A percentile compares a stretch with the other conserved stretches of the same genome.
Conservation (phyloP, 2,329 filamentous ascomycete species). For the Fusarium sp. region DNA sequence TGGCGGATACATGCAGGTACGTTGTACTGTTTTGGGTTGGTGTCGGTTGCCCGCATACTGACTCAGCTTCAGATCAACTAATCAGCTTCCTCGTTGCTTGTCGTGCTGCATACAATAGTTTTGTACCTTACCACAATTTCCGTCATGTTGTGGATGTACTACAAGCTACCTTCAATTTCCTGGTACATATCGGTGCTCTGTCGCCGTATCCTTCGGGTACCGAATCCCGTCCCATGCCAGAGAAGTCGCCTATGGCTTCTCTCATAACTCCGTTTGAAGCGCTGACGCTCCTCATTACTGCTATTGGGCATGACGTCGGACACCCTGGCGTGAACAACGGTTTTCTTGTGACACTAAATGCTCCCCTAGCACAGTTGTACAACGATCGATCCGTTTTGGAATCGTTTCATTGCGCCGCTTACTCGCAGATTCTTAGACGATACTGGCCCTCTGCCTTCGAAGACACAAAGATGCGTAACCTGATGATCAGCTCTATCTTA, state of each 20-base stretch:
- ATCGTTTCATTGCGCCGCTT: conserved; percentile 96
- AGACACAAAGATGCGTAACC: conserved; percentile 79
- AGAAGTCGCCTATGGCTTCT: conserved; percentile 72
- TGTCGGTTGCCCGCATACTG: conserved; percentile 45
- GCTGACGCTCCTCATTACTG: conserved; percentile 87
- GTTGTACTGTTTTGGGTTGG: conserved; percentile 41
- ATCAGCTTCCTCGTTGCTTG: conserved; percentile 87
- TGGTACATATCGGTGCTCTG: conserved; percentile 80
- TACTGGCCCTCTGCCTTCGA: conserved; percentile 89
- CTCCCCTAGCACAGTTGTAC: conserved; percentile 92
- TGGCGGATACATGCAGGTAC: conserved; percentile 83
- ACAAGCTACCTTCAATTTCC: conserved; percentile 90
- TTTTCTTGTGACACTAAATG: conserved; percentile 90
- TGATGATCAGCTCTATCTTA: conserved; percentile 97
- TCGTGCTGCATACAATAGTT: conserved; percentile 92
- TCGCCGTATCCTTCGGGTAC: conserved; percentile 67
- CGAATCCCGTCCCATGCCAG: conserved; percentile 39
- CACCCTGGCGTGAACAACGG: conserved; percentile 98
- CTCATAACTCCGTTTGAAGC: conserved; percentile 88
- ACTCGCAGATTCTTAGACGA: conserved; percentile 90
- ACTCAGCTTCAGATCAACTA: conserved; percentile 71
- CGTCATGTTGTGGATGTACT: conserved; percentile 96
- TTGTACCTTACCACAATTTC: conserved; percentile 98
- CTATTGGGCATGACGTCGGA: conserved; percentile 97
- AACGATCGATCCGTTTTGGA: conserved; percentile 97